Conservation (phyloP, 306 rosid genomes). For the Acacia confusa region DNA sequence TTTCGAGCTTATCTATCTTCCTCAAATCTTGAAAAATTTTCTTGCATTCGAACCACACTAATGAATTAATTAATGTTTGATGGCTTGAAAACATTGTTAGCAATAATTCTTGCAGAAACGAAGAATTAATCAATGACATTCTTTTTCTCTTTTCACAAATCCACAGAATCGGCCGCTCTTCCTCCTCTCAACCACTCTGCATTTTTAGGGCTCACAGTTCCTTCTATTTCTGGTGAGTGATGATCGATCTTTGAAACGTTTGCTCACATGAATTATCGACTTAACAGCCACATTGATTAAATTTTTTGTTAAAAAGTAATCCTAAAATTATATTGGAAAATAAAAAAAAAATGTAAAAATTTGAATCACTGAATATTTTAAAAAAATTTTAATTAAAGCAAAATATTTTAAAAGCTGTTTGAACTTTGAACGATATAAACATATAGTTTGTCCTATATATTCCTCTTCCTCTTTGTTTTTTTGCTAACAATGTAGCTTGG, state of each 20-base stretch:
- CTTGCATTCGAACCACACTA: not conserved
- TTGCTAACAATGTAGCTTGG: not conserved
- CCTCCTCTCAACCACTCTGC: slow-evolving; percentile 43
- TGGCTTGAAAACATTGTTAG: not conserved
- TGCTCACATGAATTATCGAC: not conserved
- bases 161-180: slow-evolving; percentile 37
- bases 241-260: not conserved
- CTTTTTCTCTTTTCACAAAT: not conserved
- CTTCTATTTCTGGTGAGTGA: slow-evolving; percentile 33
- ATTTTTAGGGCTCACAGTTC: slow-evolving; percentile 28
- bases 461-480: too few relatives aligned
- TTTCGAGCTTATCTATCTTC: not conserved
- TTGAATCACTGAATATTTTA: not conserved
- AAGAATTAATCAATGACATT: not conserved
- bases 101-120: not conserved
- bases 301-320: not conserved
- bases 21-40: not conserved
- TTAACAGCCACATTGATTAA: not conserved
- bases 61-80: not conserved
- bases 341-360: too few relatives aligned
- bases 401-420: too few relatives aligned
- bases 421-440: too few relatives aligned
- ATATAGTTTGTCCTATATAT: too few relatives aligned
- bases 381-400: too few relatives aligned
- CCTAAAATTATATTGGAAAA: not conserved